These are phyloP conservation scores for Musa itinerans DNA, from an alignment of 176 grass and related monocot species.

Conservation along the genomic window DNA sequence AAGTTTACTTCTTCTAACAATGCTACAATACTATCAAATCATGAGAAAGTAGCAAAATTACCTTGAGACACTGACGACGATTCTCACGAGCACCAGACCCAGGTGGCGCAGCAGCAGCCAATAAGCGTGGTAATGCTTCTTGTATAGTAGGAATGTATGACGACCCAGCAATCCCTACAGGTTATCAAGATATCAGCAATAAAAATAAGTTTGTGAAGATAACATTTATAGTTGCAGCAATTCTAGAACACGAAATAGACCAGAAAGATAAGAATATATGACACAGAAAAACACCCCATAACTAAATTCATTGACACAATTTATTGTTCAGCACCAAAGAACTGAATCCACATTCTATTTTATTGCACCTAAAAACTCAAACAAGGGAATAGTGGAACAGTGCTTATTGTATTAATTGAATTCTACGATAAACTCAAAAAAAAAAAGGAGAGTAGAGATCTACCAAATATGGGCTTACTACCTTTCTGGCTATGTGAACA, in stretches of 20 bases:
- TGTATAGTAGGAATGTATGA: conserved; percentile 78
- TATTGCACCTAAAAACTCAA: no score
- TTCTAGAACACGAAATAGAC: not conserved
- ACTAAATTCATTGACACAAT: no score
- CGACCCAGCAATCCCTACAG: conserved; percentile 57
- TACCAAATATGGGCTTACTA: not conserved
- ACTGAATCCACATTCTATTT: no score
- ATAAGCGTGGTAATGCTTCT: conserved; percentile 71
- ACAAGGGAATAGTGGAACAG: not conserved
- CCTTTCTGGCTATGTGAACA: conserved; percentile 91
- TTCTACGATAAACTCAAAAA: no score
- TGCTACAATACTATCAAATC: not conserved
- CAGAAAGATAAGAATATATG: not conserved
- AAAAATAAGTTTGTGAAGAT: not conserved
- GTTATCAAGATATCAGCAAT: not conserved
- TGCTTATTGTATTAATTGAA: not conserved
- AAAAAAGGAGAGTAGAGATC: no score
- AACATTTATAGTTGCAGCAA: not conserved
- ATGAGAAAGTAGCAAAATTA: conserved; percentile 18
- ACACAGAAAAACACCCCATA: no score
- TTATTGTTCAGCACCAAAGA: no score
- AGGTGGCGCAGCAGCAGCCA: conserved; percentile 81
- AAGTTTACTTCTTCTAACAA: not conserved
- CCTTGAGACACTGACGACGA: conserved; percentile 90
- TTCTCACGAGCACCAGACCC: conserved; percentile 86